Evolutionary conservation across 2,329 filamentous ascomycete genomes (phyloP), one percentile per base, ranked within the genome.

Genomic region (Aspergillus neoniger): DNA sequence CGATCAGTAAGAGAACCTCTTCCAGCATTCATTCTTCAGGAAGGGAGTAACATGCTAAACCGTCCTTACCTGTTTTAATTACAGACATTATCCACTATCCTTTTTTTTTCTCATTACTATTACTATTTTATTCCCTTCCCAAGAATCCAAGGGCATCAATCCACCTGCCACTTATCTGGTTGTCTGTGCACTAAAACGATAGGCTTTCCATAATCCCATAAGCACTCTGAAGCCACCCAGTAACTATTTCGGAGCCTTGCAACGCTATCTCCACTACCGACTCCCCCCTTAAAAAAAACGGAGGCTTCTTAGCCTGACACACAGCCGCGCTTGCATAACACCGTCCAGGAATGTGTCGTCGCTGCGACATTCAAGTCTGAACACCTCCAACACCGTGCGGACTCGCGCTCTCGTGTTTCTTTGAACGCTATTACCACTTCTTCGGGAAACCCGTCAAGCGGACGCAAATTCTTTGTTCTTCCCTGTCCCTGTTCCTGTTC

Each of bases 261-360:
- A 65, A 62, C 60, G 55, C 63, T 61, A 66, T 66, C 66, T 59
- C 66, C 66, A 67, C 66, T 62, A 58, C 64, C 59, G 61, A 57
- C 55, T 58, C 48, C 59, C 67, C 67, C 67, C 67, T 53, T 64
- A 57, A 64, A 68, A 67, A 59, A 60, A 59, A 51, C 55, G 61
- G 65, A 63, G 57, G 38, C 59, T 61, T 64, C 65, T 69, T 68
- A 68, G 67, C 63, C 59, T 69, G 64, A 68, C 64, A 68, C 67
- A 67, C 67, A 66, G 62, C 66, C 67, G 68, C 65, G 67, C 68
- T 66, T 70, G 68, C 67, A 69, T 69, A 64, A 67, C 64, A 59
- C 60, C 63, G 58, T 65, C 65, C 64, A 69, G 64, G 65, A 67
- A 69, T 64, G 66, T 63, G 60, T 66, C 62, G 64, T 66, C 58